These are phyloP conservation scores for Amanita muscaria DNA, from an alignment of 768 basidiomycete genomes.

Conservation along the genomic window DNA sequence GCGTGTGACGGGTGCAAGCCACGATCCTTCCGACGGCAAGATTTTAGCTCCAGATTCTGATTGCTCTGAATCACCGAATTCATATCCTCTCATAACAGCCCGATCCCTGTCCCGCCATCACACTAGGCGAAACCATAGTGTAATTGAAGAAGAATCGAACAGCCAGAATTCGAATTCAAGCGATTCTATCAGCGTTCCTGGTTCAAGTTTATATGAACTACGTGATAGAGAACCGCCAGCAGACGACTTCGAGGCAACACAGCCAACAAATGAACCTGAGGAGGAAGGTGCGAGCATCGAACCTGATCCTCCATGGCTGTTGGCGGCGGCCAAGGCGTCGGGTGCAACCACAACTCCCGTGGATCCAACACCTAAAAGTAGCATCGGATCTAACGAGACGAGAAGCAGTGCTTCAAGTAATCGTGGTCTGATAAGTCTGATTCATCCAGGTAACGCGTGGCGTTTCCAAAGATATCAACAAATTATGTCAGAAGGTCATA, in stretches of 20 bases:
- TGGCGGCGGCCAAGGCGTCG: slow-evolving; percentile 3
- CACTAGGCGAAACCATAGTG: not conserved
- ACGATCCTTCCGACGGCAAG: not conserved
- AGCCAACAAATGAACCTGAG: slow-evolving; percentile 27
- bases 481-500: slow-evolving; percentile 1
- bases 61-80: not conserved
- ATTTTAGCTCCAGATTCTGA: not conserved
- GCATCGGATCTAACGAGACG: not conserved
- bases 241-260: slow-evolving; percentile 17
- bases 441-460: slow-evolving; percentile 12
- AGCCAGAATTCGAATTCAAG: slow-evolving; percentile 4
- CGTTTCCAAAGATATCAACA: slow-evolving; percentile 8
- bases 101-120: not conserved
- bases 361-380: not conserved
- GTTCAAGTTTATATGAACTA: slow-evolving; percentile 3
- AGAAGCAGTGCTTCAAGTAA: slow-evolving; percentile 6
- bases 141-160: not conserved
- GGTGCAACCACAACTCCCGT: not conserved
- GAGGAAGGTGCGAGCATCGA: slow-evolving; percentile 10
- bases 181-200: slow-evolving; percentile 5
- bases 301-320: slow-evolving; percentile 4
- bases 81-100: not conserved
- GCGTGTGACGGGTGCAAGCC: not conserved
- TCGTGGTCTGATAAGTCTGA: slow-evolving; percentile 8
- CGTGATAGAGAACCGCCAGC: not conserved